Evolutionary conservation across 352 stramenopile genomes (phyloP).

Genomic region (Phytophthora lateralis): DNA sequence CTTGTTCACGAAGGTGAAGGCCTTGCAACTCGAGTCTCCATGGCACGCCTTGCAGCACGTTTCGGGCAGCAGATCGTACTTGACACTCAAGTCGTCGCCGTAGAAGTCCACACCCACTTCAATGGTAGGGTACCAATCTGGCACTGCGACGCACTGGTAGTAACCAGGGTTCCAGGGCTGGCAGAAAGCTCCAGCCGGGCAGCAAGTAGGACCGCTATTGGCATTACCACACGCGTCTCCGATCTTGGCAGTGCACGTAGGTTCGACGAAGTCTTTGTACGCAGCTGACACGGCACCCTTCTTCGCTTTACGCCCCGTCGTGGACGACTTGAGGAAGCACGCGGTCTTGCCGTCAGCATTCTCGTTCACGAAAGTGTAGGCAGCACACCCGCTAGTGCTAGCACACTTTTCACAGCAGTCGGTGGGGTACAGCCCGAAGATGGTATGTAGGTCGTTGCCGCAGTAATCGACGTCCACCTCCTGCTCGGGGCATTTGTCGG

Average conservation of each 20-base stretch:
- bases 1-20: constrained; percentile 69
- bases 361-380: constrained; percentile 69
- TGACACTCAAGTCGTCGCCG: constrained; percentile 48
- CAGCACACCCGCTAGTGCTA: constrained; percentile 44
- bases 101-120: constrained; percentile 52
- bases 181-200: constrained; percentile 46
- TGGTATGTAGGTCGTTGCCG: constrained; percentile 50
- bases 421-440: constrained; percentile 45
- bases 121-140: constrained; percentile 48
- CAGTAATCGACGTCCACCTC: constrained; percentile 49
- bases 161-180: constrained; percentile 65
- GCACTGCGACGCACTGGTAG: constrained; percentile 57
- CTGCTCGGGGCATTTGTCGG: constrained; percentile 46
- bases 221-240: constrained; percentile 43
- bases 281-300: constrained; percentile 48
- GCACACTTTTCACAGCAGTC: constrained; percentile 51
- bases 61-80: constrained; percentile 45
- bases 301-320: constrained; percentile 27
- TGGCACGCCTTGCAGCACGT: constrained; percentile 58
- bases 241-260: constrained; percentile 35
- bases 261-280: constrained; percentile 25
- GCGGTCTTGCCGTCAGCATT: constrained; percentile 54
- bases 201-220: constrained; percentile 45
- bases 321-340: constrained; percentile 61
- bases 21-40: constrained; percentile 37